Evolutionary conservation across 2,329 filamentous ascomycete species (phyloP), one percentile per base, ranked within the genome.

Genomic region (Colletotrichum neosansevieriae): DNA sequence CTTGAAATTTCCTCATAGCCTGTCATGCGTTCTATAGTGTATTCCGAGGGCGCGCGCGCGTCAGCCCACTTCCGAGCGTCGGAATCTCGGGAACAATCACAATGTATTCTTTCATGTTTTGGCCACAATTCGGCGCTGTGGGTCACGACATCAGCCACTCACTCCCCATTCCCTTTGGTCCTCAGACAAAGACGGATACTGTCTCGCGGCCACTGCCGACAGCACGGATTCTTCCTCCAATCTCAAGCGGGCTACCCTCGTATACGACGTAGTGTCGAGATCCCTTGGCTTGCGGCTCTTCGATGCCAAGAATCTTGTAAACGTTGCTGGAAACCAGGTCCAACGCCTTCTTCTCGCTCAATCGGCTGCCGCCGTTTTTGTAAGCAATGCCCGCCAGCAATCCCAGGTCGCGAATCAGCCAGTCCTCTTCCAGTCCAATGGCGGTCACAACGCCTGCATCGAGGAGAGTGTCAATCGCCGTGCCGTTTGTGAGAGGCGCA

Each of bases 401-500:
- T 0, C 82, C 85, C 70, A 92, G 72, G 70, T 91, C 87, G 34
- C 88, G 81, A 3, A 90, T 82, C 58, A 87, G 74, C 88, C 87
- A 91, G 72, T 90, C 87, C 74, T 91, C 88, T 47, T 85, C 81
- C 4, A 89, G 81, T 0, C 88, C 87, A 24, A 91, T 83, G 0
- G 84, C 89, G 1, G 86, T 81, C 3, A 79, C 74, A 0, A 91
- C 89, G 2, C 89, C 89, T 0, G 88, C 89, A 7, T 84, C 83
- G 0, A 89, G 71, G 1, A 92, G 82, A 12, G 74, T 76, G 69
- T 91, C 88, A 4, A 90, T 79, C 0, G 84, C 84, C 1, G 89
- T 91, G 29, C 89, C 88, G 72, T 91, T 90, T 0, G 89, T 90
- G 0, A 92, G 81, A 1, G 90, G 90, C 5, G 89, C 89, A 1